These are phyloP conservation scores for Ustilago xerochloae DNA, from an alignment of 1,284 basidiomycete species.

Conservation along the genomic window DNA sequence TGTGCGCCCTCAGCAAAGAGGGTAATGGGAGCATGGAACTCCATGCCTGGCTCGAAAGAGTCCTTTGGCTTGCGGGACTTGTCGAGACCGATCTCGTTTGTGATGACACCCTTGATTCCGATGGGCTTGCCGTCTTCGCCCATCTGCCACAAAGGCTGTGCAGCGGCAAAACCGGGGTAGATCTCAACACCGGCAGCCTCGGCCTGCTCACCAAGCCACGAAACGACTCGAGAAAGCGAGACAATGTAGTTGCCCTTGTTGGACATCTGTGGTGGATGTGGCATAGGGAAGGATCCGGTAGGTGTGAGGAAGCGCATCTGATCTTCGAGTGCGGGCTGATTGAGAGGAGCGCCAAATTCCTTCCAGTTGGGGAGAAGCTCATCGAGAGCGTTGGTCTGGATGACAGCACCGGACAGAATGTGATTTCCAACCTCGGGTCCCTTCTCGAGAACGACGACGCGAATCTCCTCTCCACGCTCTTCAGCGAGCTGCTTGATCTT, in stretches of 20 bases:
- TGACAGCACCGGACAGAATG: slow-evolving; percentile 93
- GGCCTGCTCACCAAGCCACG: slow-evolving; percentile 90
- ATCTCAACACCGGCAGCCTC: slow-evolving; percentile 94
- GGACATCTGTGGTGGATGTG: slow-evolving; percentile 96
- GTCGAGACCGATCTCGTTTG: slow-evolving; percentile 94
- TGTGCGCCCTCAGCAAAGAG: slow-evolving; percentile 97
- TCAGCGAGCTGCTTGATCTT: slow-evolving; percentile 91
- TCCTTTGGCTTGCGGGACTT: slow-evolving; percentile 83
- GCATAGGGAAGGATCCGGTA: slow-evolving; percentile 81
- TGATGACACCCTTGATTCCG: slow-evolving; percentile 83
- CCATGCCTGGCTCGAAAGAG: slow-evolving; percentile 95
- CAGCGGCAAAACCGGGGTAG: slow-evolving; percentile 95
- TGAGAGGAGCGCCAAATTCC: slow-evolving; percentile 74
- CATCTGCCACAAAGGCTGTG: slow-evolving; percentile 81
- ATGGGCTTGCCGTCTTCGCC: slow-evolving; percentile 73
- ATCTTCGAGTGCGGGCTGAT: slow-evolving; percentile 82
- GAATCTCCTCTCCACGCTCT: slow-evolving; percentile 79
- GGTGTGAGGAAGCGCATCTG: slow-evolving; percentile 88
- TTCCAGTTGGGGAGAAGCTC: slow-evolving; percentile 92
- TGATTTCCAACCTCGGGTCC: slow-evolving; percentile 92
- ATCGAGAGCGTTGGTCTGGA: slow-evolving; percentile 90
- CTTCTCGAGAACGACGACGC: slow-evolving; percentile 96
- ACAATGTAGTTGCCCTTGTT: slow-evolving; percentile 95
- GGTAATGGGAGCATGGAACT: slow-evolving; percentile 91
- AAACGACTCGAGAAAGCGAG: slow-evolving; percentile 86